Conservation (phyloP, 768 basidiomycete genomes). For the Rubroboletus satanas region DNA sequence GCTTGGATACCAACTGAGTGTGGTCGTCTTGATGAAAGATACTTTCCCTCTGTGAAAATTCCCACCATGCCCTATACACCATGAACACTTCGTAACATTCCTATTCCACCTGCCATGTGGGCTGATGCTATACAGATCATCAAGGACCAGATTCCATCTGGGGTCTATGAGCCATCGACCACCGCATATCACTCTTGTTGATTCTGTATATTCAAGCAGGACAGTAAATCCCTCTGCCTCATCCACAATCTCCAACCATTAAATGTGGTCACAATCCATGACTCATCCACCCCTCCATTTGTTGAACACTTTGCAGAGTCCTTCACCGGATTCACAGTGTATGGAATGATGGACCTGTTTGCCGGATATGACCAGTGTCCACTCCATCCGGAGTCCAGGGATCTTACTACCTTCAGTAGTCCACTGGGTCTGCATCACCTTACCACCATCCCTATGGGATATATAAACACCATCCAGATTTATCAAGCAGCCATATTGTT, state of each 20-base stretch:
- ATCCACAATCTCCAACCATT: constrained; percentile 1
- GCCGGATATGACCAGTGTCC: no score
- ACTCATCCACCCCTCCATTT: background rate
- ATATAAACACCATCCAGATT: no score
- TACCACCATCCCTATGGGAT: no score
- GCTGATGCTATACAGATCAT: constrained; percentile 19
- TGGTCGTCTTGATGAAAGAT: constrained; percentile 31
- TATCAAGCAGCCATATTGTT: no score
- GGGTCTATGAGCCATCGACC: constrained; percentile 35
- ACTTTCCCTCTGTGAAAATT: constrained; percentile 32
- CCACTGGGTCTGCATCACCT: no score
- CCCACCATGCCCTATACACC: constrained; percentile 34
- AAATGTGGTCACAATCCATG: background rate
- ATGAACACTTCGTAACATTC: constrained; percentile 32
- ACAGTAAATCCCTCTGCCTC: background rate
- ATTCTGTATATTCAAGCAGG: constrained; percentile 4
- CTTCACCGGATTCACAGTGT: background rate
- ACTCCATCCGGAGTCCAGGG: no score
- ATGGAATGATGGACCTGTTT: no score
- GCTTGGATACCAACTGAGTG: constrained; percentile 37
- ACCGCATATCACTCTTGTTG: background rate
- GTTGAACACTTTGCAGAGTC: background rate
- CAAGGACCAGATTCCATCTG: constrained; percentile 30
- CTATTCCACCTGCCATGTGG: constrained; percentile 19
- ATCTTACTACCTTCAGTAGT: no score